Base-by-base conservation (phyloP, 75 land plant species). In the Picea sitchensis region DNA sequence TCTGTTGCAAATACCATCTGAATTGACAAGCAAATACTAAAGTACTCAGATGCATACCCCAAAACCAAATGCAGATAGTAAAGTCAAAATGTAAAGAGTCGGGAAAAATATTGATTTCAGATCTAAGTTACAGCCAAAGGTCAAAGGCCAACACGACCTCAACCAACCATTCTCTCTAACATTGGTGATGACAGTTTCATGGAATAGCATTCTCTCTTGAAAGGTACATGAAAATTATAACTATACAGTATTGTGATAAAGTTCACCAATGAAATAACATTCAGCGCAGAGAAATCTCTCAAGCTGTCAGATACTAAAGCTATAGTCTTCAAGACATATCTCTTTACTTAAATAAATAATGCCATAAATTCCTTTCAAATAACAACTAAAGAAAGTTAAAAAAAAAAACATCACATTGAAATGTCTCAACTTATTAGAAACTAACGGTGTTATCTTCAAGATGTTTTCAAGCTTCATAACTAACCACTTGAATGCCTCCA, bases 1-100 rank as follows among this genome's bases (percentile, higher is more conserved):
- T 95, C 99, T 54, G 95, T 90, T 41, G 89, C 93, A 92, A 91
- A 96, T n/a, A 93, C 91, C 61, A 90, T 91, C 98, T 96, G 91
- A 80, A 86, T 59, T 34, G 64, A 81, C n/a, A 57, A 82, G 2
- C 59, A 26, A 14, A 54, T 30, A 75, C 32, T 30, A 30, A 8
- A 47, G 0, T 57, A 75, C 17, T 17, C 12, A 57, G 32, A 75
- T 15, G 60, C 15, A 31, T 31, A 75, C 6, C 59, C 51, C 20
- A 26, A 1, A 57, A 30, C 18, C 20, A 61, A 61, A 61, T 18
- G 64, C 20, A 61, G 7, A 61, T 61, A 61, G 64, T 61, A n/a
- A 61, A 61, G 21, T 61, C 11, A 44, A 44, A 3, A 21, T 21
- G 36, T 64, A 26, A 11, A 23, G 12, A 1, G 8, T 13, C 9